Evolutionary conservation across 2,329 filamentous ascomycete genomes (phyloP).

Genomic region (Colletotrichum sp.): DNA sequence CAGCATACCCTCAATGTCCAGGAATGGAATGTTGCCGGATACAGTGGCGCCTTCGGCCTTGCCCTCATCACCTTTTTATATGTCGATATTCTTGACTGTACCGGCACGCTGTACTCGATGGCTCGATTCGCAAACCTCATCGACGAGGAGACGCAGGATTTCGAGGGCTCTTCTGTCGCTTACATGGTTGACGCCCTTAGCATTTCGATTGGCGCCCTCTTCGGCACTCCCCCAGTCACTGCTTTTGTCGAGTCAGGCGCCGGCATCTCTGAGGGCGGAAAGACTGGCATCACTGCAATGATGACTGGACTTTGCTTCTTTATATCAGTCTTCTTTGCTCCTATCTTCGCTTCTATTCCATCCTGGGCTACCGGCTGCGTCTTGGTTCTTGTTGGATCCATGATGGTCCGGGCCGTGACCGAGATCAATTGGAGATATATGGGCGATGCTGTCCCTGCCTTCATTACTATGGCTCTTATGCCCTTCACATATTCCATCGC

Average conservation of each 20-base stretch:
- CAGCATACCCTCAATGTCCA: slow-evolving; percentile 71
- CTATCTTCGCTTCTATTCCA: slow-evolving; percentile 88
- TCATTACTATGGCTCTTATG: slow-evolving; percentile 85
- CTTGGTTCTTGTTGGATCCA: slow-evolving; percentile 84
- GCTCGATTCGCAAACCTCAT: slow-evolving; percentile 82
- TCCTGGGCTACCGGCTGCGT: slow-evolving; percentile 90
- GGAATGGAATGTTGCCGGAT: slow-evolving; percentile 72
- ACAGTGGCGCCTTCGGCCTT: slow-evolving; percentile 79
- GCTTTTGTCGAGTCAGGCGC: slow-evolving; percentile 90
- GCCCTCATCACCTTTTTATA: slow-evolving; percentile 90
- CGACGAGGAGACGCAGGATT: slow-evolving; percentile 83
- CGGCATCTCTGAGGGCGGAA: slow-evolving; percentile 86
- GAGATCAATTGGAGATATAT: slow-evolving; percentile 92
- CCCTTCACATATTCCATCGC: slow-evolving; percentile 91
- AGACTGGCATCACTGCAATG: slow-evolving; percentile 84
- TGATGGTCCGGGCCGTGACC: slow-evolving; percentile 80
- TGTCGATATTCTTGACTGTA: slow-evolving; percentile 87
- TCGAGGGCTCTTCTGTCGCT: slow-evolving; percentile 82
- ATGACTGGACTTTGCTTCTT: slow-evolving; percentile 83
- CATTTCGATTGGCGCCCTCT: slow-evolving; percentile 80
- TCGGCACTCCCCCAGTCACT: slow-evolving; percentile 82
- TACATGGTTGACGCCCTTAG: slow-evolving; percentile 82
- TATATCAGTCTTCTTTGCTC: slow-evolving; percentile 86
- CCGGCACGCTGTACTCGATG: slow-evolving; percentile 89
- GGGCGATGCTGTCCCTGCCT: slow-evolving; percentile 83